Percentiles rank a stretch among this genome's conserved stretches.
Conservation (phyloP, 2,329 filamentous ascomycete species). For the Ophiobolus disseminans region DNA sequence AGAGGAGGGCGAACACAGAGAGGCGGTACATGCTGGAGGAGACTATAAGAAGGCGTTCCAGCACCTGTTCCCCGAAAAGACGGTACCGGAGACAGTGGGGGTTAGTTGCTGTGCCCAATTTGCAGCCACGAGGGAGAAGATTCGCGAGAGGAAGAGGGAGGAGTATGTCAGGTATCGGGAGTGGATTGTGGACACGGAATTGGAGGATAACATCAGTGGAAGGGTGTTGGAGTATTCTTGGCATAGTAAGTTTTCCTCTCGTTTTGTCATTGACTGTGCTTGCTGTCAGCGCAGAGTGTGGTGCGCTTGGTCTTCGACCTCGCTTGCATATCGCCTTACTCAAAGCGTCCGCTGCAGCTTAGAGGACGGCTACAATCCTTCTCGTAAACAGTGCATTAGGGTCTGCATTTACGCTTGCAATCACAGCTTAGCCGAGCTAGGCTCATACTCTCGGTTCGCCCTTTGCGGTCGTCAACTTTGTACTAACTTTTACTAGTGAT, state of each 20-base stretch:
- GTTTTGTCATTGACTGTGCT: too few species aligned
- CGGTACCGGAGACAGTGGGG: conserved; percentile 55
- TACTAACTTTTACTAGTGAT: conserved; percentile 41
- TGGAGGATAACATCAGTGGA: conserved; percentile 59
- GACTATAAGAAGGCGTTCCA: conserved; percentile 59
- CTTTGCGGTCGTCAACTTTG: too few species aligned
- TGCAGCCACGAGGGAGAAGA: conserved; percentile 57
- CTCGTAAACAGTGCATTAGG: conserved; percentile 1
- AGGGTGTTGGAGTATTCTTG: conserved; percentile 66
- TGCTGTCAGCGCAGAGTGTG: too few species aligned
- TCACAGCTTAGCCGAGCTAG: too few species aligned
- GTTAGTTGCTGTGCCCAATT: conserved; percentile 65
- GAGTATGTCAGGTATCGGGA: conserved; percentile 59
- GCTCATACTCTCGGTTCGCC: too few species aligned
- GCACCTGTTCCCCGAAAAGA: conserved; percentile 54
- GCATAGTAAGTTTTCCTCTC: conserved; percentile 58
- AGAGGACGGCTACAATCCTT: too few species aligned
- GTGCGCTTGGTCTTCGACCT: too few species aligned
- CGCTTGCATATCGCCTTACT: too few species aligned
- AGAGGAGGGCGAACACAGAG: conserved; percentile 50
- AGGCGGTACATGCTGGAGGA: conserved; percentile 56
- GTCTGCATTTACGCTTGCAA: too few species aligned
- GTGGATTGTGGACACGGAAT: conserved; percentile 57
- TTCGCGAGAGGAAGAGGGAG: conserved; percentile 53
- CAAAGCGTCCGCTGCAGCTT: too few species aligned